Base-by-base conservation (phyloP, 129 eudicot species). In the Gnaphalium uliginosum region DNA sequence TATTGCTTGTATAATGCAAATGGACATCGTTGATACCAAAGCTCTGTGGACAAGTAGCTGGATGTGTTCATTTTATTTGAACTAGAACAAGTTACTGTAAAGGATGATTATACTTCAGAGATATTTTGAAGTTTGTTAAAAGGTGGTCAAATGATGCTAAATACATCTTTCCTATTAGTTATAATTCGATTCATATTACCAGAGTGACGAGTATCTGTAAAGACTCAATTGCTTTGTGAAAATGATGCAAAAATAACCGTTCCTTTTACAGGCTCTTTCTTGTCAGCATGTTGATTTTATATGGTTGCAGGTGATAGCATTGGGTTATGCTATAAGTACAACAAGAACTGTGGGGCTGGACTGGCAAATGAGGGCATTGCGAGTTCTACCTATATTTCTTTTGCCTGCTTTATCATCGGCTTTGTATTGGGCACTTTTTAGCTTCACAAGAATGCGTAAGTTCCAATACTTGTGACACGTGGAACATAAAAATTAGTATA, bases 321-420 rank as follows among this genome's bases (percentile, higher is more conserved):
- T 93, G 76, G 88, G 72, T 66, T 90, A 83, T 82, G 98, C 98
- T 68, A 88, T 93, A 73, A 76, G 85, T 76, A 88, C 93, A 53
- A 86, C 98, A 78, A 88, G 97, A 85, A 79, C 93, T 0, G 65
- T 78, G 69, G 86, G 81, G 35, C 74, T 91, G 84, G 83, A 93
- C 69, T 90, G 96, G 96, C 87, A 87, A 73, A 88, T 85, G 88
- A 90, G 98, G 81, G 97, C 96, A 58, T 61, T 85, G 61, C 86
- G 86, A 29, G 97, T 93, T 69, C 78, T 87, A 76, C 98, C 97
- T 10, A 86, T 93, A 85, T 93, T 93, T 81, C 88, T 90, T 79
- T 74, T 88, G 79, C 98, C 97, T 23, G 87, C 77, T 65, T 58
- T 90, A 63, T 83, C 87, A 24, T 75, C 78, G 11, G 60, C 84